Conservation (phyloP, 345 rosid genomes). For the Melaleuca alternifolia region DNA sequence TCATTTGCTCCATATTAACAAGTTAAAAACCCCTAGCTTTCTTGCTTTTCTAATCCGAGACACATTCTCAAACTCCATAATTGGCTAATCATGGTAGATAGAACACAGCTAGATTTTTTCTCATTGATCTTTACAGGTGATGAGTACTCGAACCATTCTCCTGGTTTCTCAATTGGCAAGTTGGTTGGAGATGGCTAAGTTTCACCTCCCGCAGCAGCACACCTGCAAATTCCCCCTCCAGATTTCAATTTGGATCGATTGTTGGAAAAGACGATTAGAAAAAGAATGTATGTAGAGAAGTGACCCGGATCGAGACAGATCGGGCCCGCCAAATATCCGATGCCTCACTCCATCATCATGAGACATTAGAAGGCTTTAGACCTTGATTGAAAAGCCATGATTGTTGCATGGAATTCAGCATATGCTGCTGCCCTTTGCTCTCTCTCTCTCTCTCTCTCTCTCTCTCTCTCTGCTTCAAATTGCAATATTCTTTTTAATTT, state of each 20-base stretch:
- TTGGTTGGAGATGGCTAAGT: slow-evolving; percentile 40
- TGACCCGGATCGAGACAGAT: slow-evolving; percentile 12
- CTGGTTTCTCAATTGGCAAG: background rate
- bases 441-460: slow-evolving; percentile 15
- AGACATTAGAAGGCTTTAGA: slow-evolving; percentile 39
- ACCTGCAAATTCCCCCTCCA: background rate
- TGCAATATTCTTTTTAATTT: slow-evolving; percentile 12
- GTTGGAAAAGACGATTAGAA: background rate
- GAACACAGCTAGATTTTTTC: background rate
- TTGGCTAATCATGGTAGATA: background rate
- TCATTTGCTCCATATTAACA: background rate
- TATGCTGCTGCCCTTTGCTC: slow-evolving; percentile 1
- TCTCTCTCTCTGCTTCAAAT: slow-evolving; percentile 32
- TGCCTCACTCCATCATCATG: slow-evolving; percentile 76
- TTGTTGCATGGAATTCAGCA: slow-evolving; percentile 88
- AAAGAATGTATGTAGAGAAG: background rate
- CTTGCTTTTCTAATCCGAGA: background rate
- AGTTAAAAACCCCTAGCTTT: background rate
- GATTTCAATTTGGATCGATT: background rate
- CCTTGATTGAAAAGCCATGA: slow-evolving; percentile 69
- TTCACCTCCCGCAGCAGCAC: slow-evolving; percentile 3
- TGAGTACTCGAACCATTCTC: background rate
- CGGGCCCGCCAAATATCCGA: slow-evolving; percentile 52
- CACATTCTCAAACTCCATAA: background rate
- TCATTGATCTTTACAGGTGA: background rate